Evolutionary conservation across 306 rosid genomes (phyloP), one percentile per base, ranked within the genome.

Genomic region (Cicer yamashitae): DNA sequence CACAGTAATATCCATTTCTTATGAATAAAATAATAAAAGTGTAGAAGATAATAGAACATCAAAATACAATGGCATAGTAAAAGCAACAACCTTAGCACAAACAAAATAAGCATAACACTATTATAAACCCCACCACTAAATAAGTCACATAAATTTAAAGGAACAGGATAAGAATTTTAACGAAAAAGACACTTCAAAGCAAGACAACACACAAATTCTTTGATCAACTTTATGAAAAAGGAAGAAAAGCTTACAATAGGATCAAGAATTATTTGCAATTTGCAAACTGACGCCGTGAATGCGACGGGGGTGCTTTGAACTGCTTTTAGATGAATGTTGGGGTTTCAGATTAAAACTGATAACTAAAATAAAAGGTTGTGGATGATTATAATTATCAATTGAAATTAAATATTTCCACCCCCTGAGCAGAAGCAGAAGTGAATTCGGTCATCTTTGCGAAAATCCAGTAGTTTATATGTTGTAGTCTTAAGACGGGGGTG

Each of bases 1-100:
- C 97, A 37, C 98, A 91, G 82, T 93, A 93, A 62, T 79, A 93
- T 22, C 93, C 97, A 83, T 20, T 51, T 60, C 18, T n/a, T 38
- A 30, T 0, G 8, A 37, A 8, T 40, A 75, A 4, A 41, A 75
- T 8, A 37, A 51, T 22, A 75, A 51, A 65, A n/a, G 38, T 25
- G 20, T 66, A 74, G 67, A 72, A 50, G 43, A 8, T 38, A 50
- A 73, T 22, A 22, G 6, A 82, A 54, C 15, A 39, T 53, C 71
- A 80, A 52, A 60, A 47, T 39, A 86, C 40, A 38, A 54, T 20
- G 57, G 30, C 34, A 62, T 67, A 37, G 65, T 73, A 70, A 68
- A 81, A 78, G 67, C 38, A 37, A 47, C 60, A 50, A 73, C 81
- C 81, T 81, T 69, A 73, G 52, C 77, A 81, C 57, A 80, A 75